Evolutionary conservation across 2,329 filamentous ascomycete genomes (phyloP).

Genomic region (Acrodontium crateriforme): DNA sequence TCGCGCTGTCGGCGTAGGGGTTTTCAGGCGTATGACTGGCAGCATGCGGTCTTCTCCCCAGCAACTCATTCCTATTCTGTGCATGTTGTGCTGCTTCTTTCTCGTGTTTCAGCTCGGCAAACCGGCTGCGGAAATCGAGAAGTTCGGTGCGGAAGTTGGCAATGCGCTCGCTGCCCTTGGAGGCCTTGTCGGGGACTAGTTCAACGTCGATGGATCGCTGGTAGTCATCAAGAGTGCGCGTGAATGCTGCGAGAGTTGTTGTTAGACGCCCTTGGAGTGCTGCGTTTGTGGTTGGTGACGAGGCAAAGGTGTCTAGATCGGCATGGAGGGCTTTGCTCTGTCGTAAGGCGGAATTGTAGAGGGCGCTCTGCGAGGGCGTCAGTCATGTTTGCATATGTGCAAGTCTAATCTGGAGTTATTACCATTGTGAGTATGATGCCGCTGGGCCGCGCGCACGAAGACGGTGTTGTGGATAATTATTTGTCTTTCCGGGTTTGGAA

Average conservation of each 20-base stretch:
- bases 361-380: slow-evolving; percentile 62
- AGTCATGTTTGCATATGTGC: no score
- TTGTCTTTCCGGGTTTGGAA: no score
- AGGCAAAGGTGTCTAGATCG: slow-evolving; percentile 58
- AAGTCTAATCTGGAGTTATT: no score
- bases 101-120: slow-evolving; percentile 63
- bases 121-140: slow-evolving; percentile 60
- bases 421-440: no score
- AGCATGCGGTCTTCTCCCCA: slow-evolving; percentile 69
- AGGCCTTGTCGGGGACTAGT: slow-evolving; percentile 77
- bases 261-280: slow-evolving; percentile 52
- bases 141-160: slow-evolving; percentile 77
- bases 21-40: slow-evolving; percentile 66
- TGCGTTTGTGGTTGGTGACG: slow-evolving; percentile 43
- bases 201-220: slow-evolving; percentile 72
- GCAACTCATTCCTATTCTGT: slow-evolving; percentile 57
- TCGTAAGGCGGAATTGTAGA: slow-evolving; percentile 76
- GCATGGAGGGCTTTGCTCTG: slow-evolving; percentile 68
- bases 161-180: slow-evolving; percentile 75
- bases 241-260: slow-evolving; percentile 67
- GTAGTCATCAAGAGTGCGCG: slow-evolving; percentile 88
- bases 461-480: no score
- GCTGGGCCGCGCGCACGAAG: no score
- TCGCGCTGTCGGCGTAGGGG: slow-evolving; percentile 57
- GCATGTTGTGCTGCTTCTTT: slow-evolving; percentile 47